phyloP scores from a whole-genome alignment of 2,329 filamentous ascomycete genomes.

The Scopulariopsis brevicaulis region DNA sequence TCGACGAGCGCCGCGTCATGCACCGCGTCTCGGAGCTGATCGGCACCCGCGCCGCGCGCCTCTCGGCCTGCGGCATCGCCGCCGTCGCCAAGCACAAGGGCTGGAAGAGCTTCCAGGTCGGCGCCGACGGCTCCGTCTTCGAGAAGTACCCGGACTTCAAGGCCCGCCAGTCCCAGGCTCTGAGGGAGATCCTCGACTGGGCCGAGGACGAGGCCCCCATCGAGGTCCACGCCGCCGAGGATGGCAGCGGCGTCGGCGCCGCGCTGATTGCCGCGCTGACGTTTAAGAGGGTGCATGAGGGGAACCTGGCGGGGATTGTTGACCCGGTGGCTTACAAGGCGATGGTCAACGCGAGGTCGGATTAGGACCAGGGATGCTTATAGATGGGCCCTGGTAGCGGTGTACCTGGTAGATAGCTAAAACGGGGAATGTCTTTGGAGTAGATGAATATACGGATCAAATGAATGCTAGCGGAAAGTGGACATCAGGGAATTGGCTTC shows the following conservation, averaged over 20 bases:
- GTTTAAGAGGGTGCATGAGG: conserved; percentile 50
- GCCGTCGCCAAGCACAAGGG: conserved; percentile 96
- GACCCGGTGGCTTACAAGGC: conserved; percentile 49
- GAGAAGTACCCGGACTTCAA: conserved; percentile 99
- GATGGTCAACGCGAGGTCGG: not conserved
- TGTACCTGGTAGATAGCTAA: not conserved
- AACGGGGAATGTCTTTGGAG: not conserved
- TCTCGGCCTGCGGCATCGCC: conserved; percentile 89
- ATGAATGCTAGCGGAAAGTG: not conserved
- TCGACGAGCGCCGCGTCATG: conserved; percentile 77
- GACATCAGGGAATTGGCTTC: not conserved
- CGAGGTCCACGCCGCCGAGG: conserved; percentile 80
- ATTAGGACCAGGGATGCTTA: not conserved
- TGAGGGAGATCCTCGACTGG: conserved; percentile 96
- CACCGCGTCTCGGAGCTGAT: conserved; percentile 87
- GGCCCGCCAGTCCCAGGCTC: conserved; percentile 73
- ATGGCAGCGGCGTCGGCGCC: conserved; percentile 75
- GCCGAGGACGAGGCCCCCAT: conserved; percentile 74
- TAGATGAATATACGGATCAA: not conserved
- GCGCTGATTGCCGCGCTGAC: conserved; percentile 78
- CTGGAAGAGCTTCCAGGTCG: conserved; percentile 80
- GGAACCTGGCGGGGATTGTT: conserved; percentile 52
- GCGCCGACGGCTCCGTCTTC: conserved; percentile 94
- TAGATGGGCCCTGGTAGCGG: not conserved
- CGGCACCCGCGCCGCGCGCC: conserved; percentile 82